These are phyloP conservation scores for Leucogyrophana mollusca DNA, from an alignment of 768 basidiomycete species.

Conservation along the genomic window DNA sequence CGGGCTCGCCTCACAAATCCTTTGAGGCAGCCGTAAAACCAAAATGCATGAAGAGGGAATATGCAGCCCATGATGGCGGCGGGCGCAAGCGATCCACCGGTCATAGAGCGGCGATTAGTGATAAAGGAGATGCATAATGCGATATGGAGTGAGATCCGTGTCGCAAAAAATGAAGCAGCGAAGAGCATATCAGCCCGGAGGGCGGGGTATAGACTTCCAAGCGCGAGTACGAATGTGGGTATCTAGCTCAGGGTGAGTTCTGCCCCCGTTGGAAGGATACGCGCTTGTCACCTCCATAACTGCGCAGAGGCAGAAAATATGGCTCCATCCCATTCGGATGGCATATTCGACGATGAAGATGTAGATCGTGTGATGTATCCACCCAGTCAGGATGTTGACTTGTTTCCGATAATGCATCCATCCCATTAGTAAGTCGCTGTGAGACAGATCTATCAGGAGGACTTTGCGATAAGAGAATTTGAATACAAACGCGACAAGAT, in stretches of 20 bases:
- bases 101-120: conserved; percentile 25
- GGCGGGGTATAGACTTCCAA: conserved; percentile 41
- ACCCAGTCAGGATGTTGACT: conserved; percentile 51
- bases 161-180: conserved; percentile 47
- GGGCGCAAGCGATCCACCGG: conserved; percentile 38
- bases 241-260: conserved; percentile 26
- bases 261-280: conserved; percentile 10
- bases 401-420: conserved; percentile 44
- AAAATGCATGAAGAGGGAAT: conserved; percentile 49
- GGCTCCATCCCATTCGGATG: conserved; percentile 32
- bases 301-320: conserved; percentile 43
- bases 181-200: conserved; percentile 51
- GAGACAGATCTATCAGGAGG: conserved; percentile 10
- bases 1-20: conserved; percentile 40
- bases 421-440: conserved; percentile 47
- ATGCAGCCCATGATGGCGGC: conserved; percentile 37
- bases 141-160: conserved; percentile 48
- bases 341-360: conserved; percentile 40
- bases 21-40: conserved; percentile 52
- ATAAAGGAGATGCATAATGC: conserved; percentile 32
- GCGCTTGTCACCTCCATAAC: conserved; percentile 49
- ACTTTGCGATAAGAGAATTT: conserved; percentile 6
- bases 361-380: conserved; percentile 50
- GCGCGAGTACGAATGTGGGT: conserved; percentile 53
- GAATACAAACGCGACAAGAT: conserved; percentile 34